Conservation (phyloP, 257 asterid genomes). For the Rubia yunnanensis region DNA sequence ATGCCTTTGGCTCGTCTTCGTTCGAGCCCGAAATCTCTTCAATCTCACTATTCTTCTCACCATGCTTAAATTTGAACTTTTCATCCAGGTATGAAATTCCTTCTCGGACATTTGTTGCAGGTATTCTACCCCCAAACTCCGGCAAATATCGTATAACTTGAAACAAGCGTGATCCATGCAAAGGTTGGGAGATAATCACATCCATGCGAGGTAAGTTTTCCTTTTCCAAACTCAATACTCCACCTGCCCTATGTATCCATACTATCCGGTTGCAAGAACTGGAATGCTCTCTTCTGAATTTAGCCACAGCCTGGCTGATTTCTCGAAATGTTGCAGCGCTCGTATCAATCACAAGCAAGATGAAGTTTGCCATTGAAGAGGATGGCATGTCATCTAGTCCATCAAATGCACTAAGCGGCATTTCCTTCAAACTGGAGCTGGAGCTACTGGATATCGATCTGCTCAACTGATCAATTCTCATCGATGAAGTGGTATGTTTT, state of each 20-base stretch:
- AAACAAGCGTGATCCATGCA: constrained; percentile 64
- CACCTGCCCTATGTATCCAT: constrained; percentile 44
- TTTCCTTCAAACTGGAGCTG: constrained; percentile 31
- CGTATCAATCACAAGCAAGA: constrained; percentile 46
- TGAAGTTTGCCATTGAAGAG: constrained; percentile 14
- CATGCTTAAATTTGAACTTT: background rate
- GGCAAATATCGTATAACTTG: constrained; percentile 42
- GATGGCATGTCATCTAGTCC: constrained; percentile 21
- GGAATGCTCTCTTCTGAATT: constrained; percentile 16
- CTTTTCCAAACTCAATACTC: constrained; percentile 27
- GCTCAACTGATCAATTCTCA: constrained; percentile 8
- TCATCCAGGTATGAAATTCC: background rate
- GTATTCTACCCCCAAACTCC: constrained; percentile 33
- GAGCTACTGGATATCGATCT: constrained; percentile 17
- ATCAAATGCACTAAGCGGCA: constrained; percentile 42
- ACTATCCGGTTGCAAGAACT: constrained; percentile 35
- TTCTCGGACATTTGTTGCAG: background rate
- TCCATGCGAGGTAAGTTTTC: constrained; percentile 43
- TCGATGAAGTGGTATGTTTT: constrained; percentile 10
- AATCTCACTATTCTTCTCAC: background rate
- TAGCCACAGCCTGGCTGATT: constrained; percentile 29
- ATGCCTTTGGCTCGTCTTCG: constrained; percentile 20
- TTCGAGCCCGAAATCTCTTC: background rate
- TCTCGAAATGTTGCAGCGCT: constrained; percentile 34
- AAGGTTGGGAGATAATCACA: constrained; percentile 45